Evolutionary conservation across 805 yeast genomes (phyloP), one percentile per base, ranked within the genome.

Genomic region (Nakazawaea ambrosiae): DNA sequence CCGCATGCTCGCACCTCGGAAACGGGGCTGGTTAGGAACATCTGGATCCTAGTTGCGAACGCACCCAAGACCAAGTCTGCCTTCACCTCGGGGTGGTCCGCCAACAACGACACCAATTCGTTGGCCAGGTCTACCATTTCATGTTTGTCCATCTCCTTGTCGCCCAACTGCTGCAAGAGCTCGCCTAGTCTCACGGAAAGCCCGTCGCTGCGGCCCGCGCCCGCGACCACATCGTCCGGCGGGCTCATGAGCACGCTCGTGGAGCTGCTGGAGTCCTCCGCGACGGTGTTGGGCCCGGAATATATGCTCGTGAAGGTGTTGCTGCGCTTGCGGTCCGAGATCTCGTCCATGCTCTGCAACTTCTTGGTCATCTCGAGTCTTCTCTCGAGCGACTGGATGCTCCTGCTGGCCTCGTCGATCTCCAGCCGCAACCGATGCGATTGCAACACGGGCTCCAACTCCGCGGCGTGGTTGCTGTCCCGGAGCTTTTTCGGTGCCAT

Each of bases 1-100:
- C 89, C 95, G 2, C 87, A 70, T 0, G 89, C 82, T 6, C 80
- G 67, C 1, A 85, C 81, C 40, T 75, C 78, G 20, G 78, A 66
- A 33, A 73, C 68, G 5, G 64, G 65, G 47, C 74, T 77, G 20
- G 74, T 61, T 16, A 89, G 55, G 52, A 87, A 63, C 16, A 69
- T 67, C 48, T 78, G 83, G 9, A 89, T 65, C 23, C 76, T 60
- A 35, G 65, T 65, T 19, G 82, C 63, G 36, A 81, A 70, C 1
- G 77, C 72, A 16, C 73, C 65, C 14, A 81, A 52, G 2, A 70
- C 78, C 22, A 89, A 61, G 35, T 86, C 95, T 24, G 70, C 63
- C 49, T 76, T 75, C 24, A 87, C 61, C 20, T 66, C 62, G 0
- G 89, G 83, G 49, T 79, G 62, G 32, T 69, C 63, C 29, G 64